These are phyloP conservation scores for Ganoderma boninense DNA, from an alignment of 1,284 basidiomycete species.

Conservation along the genomic window DNA sequence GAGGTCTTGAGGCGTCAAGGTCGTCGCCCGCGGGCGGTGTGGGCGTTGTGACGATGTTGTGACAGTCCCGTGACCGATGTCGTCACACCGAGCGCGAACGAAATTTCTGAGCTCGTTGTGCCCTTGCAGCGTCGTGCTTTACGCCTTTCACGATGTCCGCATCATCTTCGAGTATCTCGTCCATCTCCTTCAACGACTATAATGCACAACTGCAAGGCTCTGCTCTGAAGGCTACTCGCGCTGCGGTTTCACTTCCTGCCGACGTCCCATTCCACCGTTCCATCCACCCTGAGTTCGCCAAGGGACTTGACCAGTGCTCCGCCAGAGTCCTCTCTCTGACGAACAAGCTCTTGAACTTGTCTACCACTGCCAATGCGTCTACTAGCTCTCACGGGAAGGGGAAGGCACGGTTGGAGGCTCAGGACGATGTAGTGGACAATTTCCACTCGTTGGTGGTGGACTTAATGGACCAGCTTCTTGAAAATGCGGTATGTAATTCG, in stretches of 20 bases:
- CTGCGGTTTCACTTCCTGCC: slow-evolving; percentile 63
- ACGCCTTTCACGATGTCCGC: slow-evolving; percentile 17
- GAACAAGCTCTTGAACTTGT: slow-evolving; percentile 69
- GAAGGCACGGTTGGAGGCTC: slow-evolving; percentile 60
- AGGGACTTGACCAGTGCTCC: slow-evolving; percentile 70
- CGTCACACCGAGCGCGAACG: slow-evolving; percentile 8
- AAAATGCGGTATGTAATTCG: slow-evolving; percentile 72
- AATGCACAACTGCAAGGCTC: slow-evolving; percentile 62
- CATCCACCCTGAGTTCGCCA: slow-evolving; percentile 76
- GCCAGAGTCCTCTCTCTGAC: slow-evolving; percentile 68
- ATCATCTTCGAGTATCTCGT: slow-evolving; percentile 20
- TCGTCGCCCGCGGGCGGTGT: neutral
- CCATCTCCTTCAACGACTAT: slow-evolving; percentile 48
- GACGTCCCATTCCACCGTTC: slow-evolving; percentile 89
- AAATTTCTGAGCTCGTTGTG: slow-evolving; percentile 14
- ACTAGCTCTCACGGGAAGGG: slow-evolving; percentile 52
- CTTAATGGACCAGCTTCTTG: slow-evolving; percentile 85
- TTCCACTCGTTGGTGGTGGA: slow-evolving; percentile 85
- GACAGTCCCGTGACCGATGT: neutral
- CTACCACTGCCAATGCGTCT: slow-evolving; percentile 48
- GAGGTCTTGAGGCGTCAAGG: neutral
- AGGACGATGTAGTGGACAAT: slow-evolving; percentile 85
- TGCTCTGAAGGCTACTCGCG: slow-evolving; percentile 68
- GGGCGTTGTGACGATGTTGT: slow-evolving; percentile 9
- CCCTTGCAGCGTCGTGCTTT: neutral